These are phyloP conservation scores for Crataegus laevigata DNA, from an alignment of 306 rosid species.

Conservation along the genomic window DNA sequence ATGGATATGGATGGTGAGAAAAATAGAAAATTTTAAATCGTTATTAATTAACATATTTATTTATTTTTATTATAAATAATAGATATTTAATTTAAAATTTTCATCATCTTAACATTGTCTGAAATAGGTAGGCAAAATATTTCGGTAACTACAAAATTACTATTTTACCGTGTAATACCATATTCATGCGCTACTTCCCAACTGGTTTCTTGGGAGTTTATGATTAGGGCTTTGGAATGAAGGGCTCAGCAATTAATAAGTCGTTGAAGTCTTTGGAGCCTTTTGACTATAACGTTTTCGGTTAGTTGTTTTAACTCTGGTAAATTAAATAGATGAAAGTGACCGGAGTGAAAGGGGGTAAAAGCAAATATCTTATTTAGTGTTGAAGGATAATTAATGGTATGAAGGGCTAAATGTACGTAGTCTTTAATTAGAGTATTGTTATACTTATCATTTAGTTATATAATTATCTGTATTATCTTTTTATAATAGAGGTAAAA, in stretches of 20 bases:
- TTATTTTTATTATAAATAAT: accelerated
- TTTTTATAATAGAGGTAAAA: no score
- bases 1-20: no score
- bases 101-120: accelerated
- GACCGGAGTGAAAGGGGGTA: not conserved
- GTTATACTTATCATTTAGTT: no score
- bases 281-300: not conserved
- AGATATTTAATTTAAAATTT: no score
- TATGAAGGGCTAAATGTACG: no score
- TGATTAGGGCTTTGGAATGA: slow-evolving; percentile 3
- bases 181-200: not conserved
- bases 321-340: slow-evolving; percentile 10
- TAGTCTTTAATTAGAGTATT: no score
- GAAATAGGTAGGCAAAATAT: not conserved
- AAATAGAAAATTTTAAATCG: no score
- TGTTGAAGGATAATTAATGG: no score
- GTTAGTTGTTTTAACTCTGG: not conserved
- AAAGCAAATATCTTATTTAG: no score
- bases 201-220: slow-evolving; percentile 10
- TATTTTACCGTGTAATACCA: not conserved
- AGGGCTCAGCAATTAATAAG: not conserved
- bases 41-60: accelerated
- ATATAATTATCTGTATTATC: no score
- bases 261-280: not conserved
- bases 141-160: slow-evolving; percentile 16